Evolutionary conservation across 345 rosid genomes (phyloP), one percentile per base, ranked within the genome.

Genomic region (Pugionium dolabratum): DNA sequence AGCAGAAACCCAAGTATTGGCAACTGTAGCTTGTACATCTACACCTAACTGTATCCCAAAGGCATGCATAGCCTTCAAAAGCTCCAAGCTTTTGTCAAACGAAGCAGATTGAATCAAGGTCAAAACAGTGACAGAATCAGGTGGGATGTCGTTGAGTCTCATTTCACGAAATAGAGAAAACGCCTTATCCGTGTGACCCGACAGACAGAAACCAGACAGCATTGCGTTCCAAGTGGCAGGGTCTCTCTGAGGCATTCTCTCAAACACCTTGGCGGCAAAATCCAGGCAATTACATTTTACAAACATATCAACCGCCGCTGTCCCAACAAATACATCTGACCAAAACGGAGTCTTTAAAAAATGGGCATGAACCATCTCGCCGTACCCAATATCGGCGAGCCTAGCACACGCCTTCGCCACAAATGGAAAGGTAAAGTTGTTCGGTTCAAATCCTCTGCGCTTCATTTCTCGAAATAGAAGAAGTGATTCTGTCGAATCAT

Each of bases 351-450:
- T 83, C 35, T 84, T 87, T 2, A 80, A 1, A 29, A 85, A 49
- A 41, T 83, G 84, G 59, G 77, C 45, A 43, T 80, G 90, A 59
- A 87, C 39, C 54, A 70, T 55, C 28, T 81, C 74, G 4, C 80
- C 59, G 52, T n/a, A 46, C 0, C 27, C 34, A 35, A 60, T 62
- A 29, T 67, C 62, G 34, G 76, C 59, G 47, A 85, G 75, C 65
- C 58, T 78, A 57, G 84, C 90, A 46, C 84, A 85, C 2, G 94
- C 90, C 73, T 87, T 87, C 31, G 82, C 84, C 27, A 85, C 26
- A 64, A 85, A 77, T 26, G 88, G 86, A 43, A 83, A 87, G 30
- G 88, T 87, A 2, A 74, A 74, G 64, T 81, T 80, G 81, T 80
- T 76, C 2, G 94, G 86, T 40, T 79, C 66, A 6, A 72, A 3